Evolutionary conservation across 2,329 filamentous ascomycete species (phyloP), one percentile per base, ranked within the genome.

Genomic region (Botryosphaeria dothidea): DNA sequence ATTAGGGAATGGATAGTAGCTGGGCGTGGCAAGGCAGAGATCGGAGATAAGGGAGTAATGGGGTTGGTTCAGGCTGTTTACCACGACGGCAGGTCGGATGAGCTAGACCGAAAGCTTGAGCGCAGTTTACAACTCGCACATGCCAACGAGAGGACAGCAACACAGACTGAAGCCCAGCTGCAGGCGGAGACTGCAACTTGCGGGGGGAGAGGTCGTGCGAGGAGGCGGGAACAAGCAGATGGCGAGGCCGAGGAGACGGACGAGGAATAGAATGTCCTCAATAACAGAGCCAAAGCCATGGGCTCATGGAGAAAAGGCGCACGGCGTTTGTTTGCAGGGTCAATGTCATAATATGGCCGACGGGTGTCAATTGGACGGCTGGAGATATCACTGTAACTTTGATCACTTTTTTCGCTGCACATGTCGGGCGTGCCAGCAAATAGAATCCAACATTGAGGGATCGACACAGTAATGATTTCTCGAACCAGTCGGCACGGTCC

Each of bases 1-100:
- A 83, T 86, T 2, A 83, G 92, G 7, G 93, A 92, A 54, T 99
- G 92, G 85, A 86, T 91, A 64, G 86, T 97, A 15, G 95, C 95
- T 1, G 90, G 92, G 5, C 85, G 95, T 23, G 94, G 91, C 5
- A 95, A 91, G 77, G 84, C 93, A 7, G 95, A 98, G 77, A 86
- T 98, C 38, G 92, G 91, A 0, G 83, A 88, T n/a, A 84, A 88
- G 57, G 92, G 91, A 0, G 90, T 95, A 13, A 86, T 88, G 19
- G 88, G 87, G 0, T 78, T 97, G 68, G 87, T 93, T 3, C 80
- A 80, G 67, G 78, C 77, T 58, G 84, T 89, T 1, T 87, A 84
- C 72, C 86, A 73, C 6, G 71, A 73, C 19, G 69, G 72, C 23
- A 69, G 65, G 11, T 36, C 60, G 13, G 69, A 71, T 4, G 75